Percentiles rank a stretch among this genome's conserved stretches.
These are phyloP conservation scores for Linanthus parryae DNA, from an alignment of 148 eudicot species.

Conservation along the genomic window DNA sequence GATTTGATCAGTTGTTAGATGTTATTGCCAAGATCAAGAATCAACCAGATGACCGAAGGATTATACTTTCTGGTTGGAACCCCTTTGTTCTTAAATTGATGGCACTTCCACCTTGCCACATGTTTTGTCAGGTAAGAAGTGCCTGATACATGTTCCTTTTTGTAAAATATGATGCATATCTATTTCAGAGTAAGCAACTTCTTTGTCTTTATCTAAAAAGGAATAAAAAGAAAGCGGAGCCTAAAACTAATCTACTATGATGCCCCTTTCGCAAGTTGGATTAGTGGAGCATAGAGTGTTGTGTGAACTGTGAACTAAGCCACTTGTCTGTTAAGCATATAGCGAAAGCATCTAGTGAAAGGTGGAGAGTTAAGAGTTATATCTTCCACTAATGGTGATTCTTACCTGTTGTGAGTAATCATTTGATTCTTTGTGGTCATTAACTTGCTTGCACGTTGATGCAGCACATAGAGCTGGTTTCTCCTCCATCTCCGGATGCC, in stretches of 20 bases:
- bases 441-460: constrained; percentile 1
- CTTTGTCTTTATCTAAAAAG: no score
- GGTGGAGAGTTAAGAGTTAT: no score
- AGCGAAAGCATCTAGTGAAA: no score
- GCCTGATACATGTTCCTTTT: not conserved
- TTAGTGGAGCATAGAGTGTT: no score
- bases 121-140: constrained; percentile 69
- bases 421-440: no score
- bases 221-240: no score
- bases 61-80: constrained; percentile 94
- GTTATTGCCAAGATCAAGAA: constrained; percentile 79
- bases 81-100: constrained; percentile 78
- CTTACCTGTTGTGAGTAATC: no score
- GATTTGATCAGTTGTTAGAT: constrained; percentile 82
- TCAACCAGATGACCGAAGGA: constrained; percentile 86
- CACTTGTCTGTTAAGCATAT: no score
- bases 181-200: constrained; percentile 4
- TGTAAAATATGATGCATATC: not conserved
- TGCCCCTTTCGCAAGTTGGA: no score
- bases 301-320: no score
- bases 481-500: constrained; percentile 57
- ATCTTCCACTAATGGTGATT: no score
- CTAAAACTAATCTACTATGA: no score
- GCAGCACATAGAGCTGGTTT: constrained; percentile 86
- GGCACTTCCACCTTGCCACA: constrained; percentile 98